phyloP scores from a whole-genome alignment of 768 basidiomycete species.

The Amanita phalloides region DNA sequence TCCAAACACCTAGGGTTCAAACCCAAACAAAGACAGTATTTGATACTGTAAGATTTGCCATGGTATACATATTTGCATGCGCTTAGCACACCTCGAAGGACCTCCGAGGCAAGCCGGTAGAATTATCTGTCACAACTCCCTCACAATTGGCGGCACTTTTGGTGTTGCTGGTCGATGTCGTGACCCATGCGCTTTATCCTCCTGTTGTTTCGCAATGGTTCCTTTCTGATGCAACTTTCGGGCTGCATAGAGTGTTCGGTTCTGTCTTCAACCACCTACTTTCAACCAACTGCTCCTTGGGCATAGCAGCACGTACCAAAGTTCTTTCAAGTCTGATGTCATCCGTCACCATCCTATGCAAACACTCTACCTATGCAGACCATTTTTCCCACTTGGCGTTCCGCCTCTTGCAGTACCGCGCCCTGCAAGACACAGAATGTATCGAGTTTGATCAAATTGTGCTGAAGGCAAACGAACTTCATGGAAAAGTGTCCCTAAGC shows the following conservation, averaged over 20 bases:
- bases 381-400: neutral
- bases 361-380: neutral
- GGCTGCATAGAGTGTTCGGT: constrained; percentile 28
- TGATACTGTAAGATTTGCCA: neutral
- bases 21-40: neutral
- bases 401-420: neutral
- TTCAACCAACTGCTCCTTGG: constrained; percentile 21
- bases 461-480: constrained; percentile 1
- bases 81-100: constrained; percentile 18
- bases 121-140: constrained; percentile 25
- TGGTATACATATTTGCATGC: neutral
- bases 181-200: constrained; percentile 30
- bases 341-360: neutral
- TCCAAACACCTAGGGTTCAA: constrained; percentile 23
- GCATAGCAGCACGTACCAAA: neutral
- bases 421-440: neutral
- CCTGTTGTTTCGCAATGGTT: constrained; percentile 37
- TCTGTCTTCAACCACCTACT: constrained; percentile 18
- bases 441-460: neutral
- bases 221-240: constrained; percentile 35
- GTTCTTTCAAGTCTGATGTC: neutral
- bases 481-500: neutral
- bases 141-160: constrained; percentile 36
- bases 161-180: constrained; percentile 31
- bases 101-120: constrained; percentile 20